Conservation (phyloP, 2,329 filamentous ascomycete genomes). For the Apiospora malaysiana region DNA sequence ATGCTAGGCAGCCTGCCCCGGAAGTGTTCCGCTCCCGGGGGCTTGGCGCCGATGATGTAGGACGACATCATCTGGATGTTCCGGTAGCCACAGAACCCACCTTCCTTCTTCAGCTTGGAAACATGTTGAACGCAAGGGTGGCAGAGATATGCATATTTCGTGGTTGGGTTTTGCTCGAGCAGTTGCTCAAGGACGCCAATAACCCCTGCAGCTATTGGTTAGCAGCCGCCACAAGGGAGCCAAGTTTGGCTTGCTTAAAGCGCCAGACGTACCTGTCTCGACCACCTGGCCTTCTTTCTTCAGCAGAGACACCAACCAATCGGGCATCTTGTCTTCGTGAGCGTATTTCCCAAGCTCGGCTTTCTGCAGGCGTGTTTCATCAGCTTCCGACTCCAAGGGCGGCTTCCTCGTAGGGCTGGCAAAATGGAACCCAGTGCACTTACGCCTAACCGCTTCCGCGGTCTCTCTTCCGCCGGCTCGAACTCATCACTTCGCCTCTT, state of each 20-base stretch:
- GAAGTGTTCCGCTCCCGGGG: constrained; percentile 66
- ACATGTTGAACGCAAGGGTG: constrained; percentile 78
- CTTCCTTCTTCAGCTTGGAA: constrained; percentile 79
- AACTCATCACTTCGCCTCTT: constrained; percentile 10
- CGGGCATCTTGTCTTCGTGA: constrained; percentile 76
- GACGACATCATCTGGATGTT: constrained; percentile 93
- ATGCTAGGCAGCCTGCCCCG: constrained; percentile 71
- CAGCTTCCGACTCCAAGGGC: background rate
- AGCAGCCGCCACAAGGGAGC: background rate
- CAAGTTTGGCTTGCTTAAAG: background rate
- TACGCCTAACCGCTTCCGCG: constrained; percentile 40
- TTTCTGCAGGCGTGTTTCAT: constrained; percentile 45
- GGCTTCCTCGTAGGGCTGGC: background rate
- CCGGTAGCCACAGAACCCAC: constrained; percentile 92
- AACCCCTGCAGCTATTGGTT: constrained; percentile 49
- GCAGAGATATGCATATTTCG: constrained; percentile 79
- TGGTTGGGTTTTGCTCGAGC: constrained; percentile 67
- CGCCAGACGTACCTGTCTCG: constrained; percentile 51
- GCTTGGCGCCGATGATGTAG: constrained; percentile 68
- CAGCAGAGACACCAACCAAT: constrained; percentile 68
- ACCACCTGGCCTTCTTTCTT: constrained; percentile 62
- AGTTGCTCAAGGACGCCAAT: constrained; percentile 68
- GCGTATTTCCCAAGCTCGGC: constrained; percentile 74
- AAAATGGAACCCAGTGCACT: constrained; percentile 24
- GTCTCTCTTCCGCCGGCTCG: background rate